Evolutionary conservation across 2,329 filamentous ascomycete genomes (phyloP).

Genomic region (Rhytidhysteron rufulum): DNA sequence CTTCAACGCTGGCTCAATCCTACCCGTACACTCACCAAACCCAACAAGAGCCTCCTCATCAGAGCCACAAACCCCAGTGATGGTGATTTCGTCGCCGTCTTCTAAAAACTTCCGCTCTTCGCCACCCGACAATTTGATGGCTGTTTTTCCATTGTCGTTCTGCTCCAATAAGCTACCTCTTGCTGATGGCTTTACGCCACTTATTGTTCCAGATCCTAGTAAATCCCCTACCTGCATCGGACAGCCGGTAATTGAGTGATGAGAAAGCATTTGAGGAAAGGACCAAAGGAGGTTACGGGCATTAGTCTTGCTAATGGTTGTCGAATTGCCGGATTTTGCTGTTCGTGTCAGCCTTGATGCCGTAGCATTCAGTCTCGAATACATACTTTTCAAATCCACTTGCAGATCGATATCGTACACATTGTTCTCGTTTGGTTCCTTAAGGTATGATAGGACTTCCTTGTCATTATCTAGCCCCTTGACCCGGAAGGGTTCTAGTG

Average conservation of each 20-base stretch:
- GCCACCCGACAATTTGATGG: constrained; percentile 59
- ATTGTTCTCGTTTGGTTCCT: constrained; percentile 56
- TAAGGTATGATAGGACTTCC: constrained; percentile 59
- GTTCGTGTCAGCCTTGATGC: constrained; percentile 15
- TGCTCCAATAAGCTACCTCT: constrained; percentile 71
- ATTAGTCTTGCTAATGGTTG: constrained; percentile 58
- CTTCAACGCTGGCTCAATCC: constrained; percentile 45
- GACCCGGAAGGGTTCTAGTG: constrained; percentile 64
- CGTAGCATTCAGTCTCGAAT: too few species aligned
- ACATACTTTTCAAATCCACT: constrained; percentile 56
- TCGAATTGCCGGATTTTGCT: constrained; percentile 48
- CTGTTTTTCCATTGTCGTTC: constrained; percentile 63
- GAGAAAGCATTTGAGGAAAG: constrained; percentile 78
- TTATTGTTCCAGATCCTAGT: constrained; percentile 76
- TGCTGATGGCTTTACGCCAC: constrained; percentile 55
- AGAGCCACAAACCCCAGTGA: constrained; percentile 62
- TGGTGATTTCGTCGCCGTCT: constrained; percentile 67
- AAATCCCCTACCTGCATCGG: constrained; percentile 70
- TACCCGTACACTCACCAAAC: constrained; percentile 70
- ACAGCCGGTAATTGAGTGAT: constrained; percentile 74
- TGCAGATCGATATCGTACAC: constrained; percentile 68
- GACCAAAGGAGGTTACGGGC: constrained; percentile 72
- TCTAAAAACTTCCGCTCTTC: constrained; percentile 68
- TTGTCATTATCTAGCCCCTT: constrained; percentile 54
- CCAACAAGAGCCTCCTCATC: constrained; percentile 66